These are phyloP conservation scores for Ogataea saltuana DNA, from an alignment of 805 yeast species.

Conservation along the genomic window DNA sequence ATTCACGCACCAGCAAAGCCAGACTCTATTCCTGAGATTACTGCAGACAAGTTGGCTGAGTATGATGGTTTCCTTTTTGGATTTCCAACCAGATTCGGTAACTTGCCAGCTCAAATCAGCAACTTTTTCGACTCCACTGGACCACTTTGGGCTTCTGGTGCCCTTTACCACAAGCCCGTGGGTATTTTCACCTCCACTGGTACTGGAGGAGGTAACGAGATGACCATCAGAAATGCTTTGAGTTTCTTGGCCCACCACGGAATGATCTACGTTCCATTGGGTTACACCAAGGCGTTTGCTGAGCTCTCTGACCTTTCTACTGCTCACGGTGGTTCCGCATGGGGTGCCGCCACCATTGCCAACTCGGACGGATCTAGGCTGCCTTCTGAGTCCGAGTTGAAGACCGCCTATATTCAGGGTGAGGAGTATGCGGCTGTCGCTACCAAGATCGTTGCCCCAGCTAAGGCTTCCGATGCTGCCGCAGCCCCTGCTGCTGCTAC, in stretches of 20 bases:
- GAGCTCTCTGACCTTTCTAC: slow-evolving; percentile 57
- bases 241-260: slow-evolving; percentile 78
- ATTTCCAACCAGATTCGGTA: slow-evolving; percentile 84
- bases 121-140: slow-evolving; percentile 80
- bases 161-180: slow-evolving; percentile 70
- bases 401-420: slow-evolving; percentile 69
- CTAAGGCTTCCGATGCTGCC: slow-evolving; percentile 8
- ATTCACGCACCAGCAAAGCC: slow-evolving; percentile 70
- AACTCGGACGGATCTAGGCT: slow-evolving; percentile 76
- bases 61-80: slow-evolving; percentile 87
- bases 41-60: slow-evolving; percentile 53
- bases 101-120: slow-evolving; percentile 74
- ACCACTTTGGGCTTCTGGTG: slow-evolving; percentile 75
- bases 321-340: slow-evolving; percentile 78
- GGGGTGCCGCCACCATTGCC: slow-evolving; percentile 85
- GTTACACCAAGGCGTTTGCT: slow-evolving; percentile 59
- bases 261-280: slow-evolving; percentile 76
- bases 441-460: slow-evolving; percentile 22
- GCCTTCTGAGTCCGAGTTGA: slow-evolving; percentile 63
- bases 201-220: slow-evolving; percentile 85
- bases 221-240: slow-evolving; percentile 62
- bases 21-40: slow-evolving; percentile 57
- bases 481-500: slow-evolving; percentile 13
- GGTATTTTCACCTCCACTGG: slow-evolving; percentile 76
- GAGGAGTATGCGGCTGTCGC: slow-evolving; percentile 54